Percentiles rank a stretch among this genome's conserved stretches.
These are phyloP conservation scores for Phytopythium aichiense DNA, from an alignment of 352 stramenopile genomes.

Conservation along the genomic window DNA sequence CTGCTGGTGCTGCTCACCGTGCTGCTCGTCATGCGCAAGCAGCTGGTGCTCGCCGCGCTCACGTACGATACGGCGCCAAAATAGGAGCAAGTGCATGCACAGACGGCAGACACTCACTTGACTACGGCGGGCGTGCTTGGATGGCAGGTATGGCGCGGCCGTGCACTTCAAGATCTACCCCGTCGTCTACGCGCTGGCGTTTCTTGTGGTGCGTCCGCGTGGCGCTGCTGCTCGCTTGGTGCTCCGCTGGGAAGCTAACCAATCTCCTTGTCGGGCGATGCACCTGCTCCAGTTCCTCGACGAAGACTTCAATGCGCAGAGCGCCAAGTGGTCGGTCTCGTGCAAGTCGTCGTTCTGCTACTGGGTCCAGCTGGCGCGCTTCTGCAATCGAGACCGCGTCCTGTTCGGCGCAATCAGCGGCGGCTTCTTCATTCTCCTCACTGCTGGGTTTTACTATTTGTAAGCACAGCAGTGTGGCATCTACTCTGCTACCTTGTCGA, in stretches of 20 bases:
- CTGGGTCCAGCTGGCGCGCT: slow-evolving; percentile 40
- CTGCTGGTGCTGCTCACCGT: slow-evolving; percentile 93
- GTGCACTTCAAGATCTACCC: slow-evolving; percentile 99
- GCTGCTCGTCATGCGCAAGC: slow-evolving; percentile 76
- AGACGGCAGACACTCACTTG: not conserved
- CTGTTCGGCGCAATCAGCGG: slow-evolving; percentile 89
- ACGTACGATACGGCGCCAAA: slow-evolving; percentile 29
- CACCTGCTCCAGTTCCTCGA: slow-evolving; percentile 57
- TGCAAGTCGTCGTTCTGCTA: slow-evolving; percentile 52
- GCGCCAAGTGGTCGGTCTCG: slow-evolving; percentile 39
- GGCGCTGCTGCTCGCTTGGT: not conserved
- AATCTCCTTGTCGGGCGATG: not conserved
- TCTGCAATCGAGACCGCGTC: slow-evolving; percentile 72
- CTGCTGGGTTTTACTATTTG: slow-evolving; percentile 77
- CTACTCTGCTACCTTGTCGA: not conserved
- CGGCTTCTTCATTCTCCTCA: slow-evolving; percentile 82
- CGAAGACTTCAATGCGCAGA: slow-evolving; percentile 45
- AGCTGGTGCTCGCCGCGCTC: slow-evolving; percentile 63
- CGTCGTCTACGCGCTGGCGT: slow-evolving; percentile 94
- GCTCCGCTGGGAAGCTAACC: not conserved
- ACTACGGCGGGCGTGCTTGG: not conserved
- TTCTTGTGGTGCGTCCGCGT: slow-evolving; percentile 64
- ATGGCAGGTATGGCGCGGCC: slow-evolving; percentile 88
- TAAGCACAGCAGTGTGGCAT: slow-evolving; percentile 27
- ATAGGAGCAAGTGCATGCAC: not conserved